Evolutionary conservation across 2,329 filamentous ascomycete species (phyloP).

Genomic region (Chrysoporthe cubensis): DNA sequence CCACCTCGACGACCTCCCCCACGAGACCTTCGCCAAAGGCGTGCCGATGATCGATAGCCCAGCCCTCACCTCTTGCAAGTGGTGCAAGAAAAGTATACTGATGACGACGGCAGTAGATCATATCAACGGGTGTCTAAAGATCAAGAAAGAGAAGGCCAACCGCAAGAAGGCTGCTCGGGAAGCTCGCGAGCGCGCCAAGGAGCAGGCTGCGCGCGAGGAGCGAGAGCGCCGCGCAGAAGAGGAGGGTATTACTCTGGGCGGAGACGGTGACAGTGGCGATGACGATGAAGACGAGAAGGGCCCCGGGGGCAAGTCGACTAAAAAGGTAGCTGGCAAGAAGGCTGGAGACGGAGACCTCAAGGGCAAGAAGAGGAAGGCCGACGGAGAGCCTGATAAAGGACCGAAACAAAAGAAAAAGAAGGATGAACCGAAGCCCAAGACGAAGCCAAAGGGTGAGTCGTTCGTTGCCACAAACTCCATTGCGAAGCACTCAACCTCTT

Average conservation of each 20-base stretch:
- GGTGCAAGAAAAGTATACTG: constrained; percentile 88
- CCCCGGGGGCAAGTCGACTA: constrained; percentile 48
- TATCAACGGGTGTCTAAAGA: constrained; percentile 79
- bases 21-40: constrained; percentile 80
- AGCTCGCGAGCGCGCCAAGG: constrained; percentile 67
- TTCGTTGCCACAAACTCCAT: neutral
- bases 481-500: neutral
- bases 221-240: constrained; percentile 53
- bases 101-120: constrained; percentile 77
- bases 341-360: constrained; percentile 63
- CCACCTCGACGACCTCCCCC: constrained; percentile 74
- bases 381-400: constrained; percentile 76
- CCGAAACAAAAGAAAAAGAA: constrained; percentile 94
- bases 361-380: constrained; percentile 79
- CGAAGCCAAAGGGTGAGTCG: constrained; percentile 76
- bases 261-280: constrained; percentile 52
- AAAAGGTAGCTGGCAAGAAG: constrained; percentile 70
- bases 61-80: constrained; percentile 85
- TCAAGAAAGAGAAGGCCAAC: constrained; percentile 82
- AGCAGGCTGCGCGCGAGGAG: constrained; percentile 62
- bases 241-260: constrained; percentile 48
- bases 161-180: constrained; percentile 77
- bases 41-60: constrained; percentile 79
- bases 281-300: constrained; percentile 52
- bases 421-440: constrained; percentile 84